phyloP scores from a whole-genome alignment of 2,329 filamentous ascomycete genomes.

The Hyphodiscus sp. region DNA sequence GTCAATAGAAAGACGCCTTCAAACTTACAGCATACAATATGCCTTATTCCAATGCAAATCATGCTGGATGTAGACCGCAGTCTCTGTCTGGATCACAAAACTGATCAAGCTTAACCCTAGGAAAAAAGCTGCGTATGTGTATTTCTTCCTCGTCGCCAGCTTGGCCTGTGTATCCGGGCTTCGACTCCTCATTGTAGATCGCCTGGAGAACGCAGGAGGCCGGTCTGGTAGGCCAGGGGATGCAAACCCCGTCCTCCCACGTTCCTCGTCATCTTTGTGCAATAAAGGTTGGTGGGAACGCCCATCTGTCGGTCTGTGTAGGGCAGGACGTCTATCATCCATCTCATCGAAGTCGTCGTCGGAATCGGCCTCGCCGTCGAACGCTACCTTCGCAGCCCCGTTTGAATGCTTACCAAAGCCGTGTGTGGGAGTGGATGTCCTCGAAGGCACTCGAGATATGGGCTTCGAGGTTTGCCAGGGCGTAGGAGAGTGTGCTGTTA shows the following conservation, averaged over 20 bases:
- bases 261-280: constrained; percentile 27
- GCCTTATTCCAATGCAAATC: constrained; percentile 93
- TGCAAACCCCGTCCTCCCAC: constrained; percentile 27
- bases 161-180: constrained; percentile 63
- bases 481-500: constrained; percentile 7
- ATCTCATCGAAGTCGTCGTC: constrained; percentile 20
- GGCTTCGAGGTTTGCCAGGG: constrained; percentile 20
- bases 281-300: constrained; percentile 33
- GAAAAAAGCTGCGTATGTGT: constrained; percentile 81
- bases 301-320: constrained; percentile 32
- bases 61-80: constrained; percentile 90
- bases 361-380: constrained; percentile 19
- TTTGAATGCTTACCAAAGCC: constrained; percentile 11
- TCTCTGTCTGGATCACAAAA: constrained; percentile 93
- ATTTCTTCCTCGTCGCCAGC: constrained; percentile 68
- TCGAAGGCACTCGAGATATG: constrained; percentile 16
- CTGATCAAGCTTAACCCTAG: constrained; percentile 74
- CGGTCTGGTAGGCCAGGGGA: constrained; percentile 15
- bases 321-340: constrained; percentile 34
- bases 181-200: constrained; percentile 68
- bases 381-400: not conserved
- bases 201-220: constrained; percentile 40
- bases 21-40: constrained; percentile 89
- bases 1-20: not conserved
- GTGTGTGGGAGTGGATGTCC: constrained; percentile 10